These are phyloP conservation scores for Leucocoprinus birnbaumii DNA, from an alignment of 768 basidiomycete genomes.

Conservation along the genomic window DNA sequence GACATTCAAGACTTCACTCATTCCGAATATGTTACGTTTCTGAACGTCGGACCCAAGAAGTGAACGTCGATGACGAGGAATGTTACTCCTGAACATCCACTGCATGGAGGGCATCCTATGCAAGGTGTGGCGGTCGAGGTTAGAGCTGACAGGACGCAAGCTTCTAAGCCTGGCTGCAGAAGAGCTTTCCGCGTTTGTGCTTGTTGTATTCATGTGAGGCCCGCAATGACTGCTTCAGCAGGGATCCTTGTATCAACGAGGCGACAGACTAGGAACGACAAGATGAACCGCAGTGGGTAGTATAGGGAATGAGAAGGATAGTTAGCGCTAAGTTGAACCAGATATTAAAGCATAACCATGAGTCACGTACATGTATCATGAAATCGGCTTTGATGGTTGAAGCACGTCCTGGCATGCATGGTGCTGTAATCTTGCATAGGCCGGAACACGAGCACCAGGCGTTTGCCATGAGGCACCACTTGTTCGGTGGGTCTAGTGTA, in stretches of 20 bases:
- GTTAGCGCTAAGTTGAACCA: slow-evolving; percentile 8
- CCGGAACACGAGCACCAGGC: slow-evolving; percentile 5
- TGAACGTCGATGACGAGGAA: slow-evolving; percentile 62
- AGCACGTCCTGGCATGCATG: slow-evolving; percentile 10
- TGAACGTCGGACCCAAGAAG: slow-evolving; percentile 57
- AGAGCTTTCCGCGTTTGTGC: slow-evolving; percentile 9
- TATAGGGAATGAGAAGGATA: slow-evolving; percentile 10
- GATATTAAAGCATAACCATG: slow-evolving; percentile 17
- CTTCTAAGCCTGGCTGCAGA: slow-evolving; percentile 7
- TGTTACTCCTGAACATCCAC: slow-evolving; percentile 75
- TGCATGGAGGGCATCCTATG: slow-evolving; percentile 43
- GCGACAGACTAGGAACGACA: neutral
- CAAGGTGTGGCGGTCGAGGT: slow-evolving; percentile 22
- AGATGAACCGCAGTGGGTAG: neutral
- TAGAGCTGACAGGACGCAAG: slow-evolving; percentile 16
- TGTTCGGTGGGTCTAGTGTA: neutral
- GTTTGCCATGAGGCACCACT: slow-evolving; percentile 10
- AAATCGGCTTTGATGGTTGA: neutral
- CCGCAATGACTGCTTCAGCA: neutral
- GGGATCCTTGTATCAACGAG: slow-evolving; percentile 9
- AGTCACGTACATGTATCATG: slow-evolving; percentile 9
- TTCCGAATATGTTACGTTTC: slow-evolving; percentile 74
- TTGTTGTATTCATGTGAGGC: slow-evolving; percentile 14
- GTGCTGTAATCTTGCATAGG: slow-evolving; percentile 8
- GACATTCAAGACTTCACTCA: slow-evolving; percentile 76